phyloP scores from a whole-genome alignment of 176 grass and related monocot genomes.

The Bonia amplexicaulis region DNA sequence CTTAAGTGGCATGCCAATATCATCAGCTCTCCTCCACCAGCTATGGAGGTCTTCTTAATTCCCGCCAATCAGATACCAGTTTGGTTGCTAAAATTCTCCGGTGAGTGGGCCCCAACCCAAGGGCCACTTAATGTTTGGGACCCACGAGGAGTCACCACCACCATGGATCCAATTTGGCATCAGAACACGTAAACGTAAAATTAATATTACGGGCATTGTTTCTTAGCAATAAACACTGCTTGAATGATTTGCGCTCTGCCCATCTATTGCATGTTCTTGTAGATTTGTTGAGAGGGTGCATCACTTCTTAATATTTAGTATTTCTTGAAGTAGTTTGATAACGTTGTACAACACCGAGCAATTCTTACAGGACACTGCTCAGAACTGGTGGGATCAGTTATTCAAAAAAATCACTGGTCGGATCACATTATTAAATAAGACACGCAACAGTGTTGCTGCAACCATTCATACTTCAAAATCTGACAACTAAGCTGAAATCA shows the following conservation, averaged over 20 bases:
- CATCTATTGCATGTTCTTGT: not conserved
- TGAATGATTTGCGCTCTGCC: not conserved
- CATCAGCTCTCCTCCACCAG: conserved; percentile 40
- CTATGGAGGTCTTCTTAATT: conserved; percentile 34
- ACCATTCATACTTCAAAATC: conserved; percentile 26
- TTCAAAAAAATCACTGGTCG: not conserved
- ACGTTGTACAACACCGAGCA: not conserved
- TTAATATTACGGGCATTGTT: not conserved
- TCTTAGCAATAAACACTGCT: conserved; percentile 13
- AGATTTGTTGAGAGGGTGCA: not conserved
- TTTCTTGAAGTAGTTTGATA: not conserved
- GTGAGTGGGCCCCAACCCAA: conserved; percentile 12
- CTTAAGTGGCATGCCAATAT: conserved; percentile 46
- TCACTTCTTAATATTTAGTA: not conserved
- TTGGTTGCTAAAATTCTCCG: conserved; percentile 28
- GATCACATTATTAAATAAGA: conserved; percentile 8
- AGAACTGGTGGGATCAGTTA: not conserved
- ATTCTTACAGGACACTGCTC: not conserved
- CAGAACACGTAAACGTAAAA: conserved; percentile 24
- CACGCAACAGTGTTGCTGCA: conserved; percentile 14
- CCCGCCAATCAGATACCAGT: conserved; percentile 34
- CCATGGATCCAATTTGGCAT: conserved; percentile 25
- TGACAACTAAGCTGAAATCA: conserved; percentile 18
- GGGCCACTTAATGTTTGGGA: conserved; percentile 24
- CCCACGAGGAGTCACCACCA: conserved; percentile 42